These are phyloP conservation scores for Thraustochytrium striatum DNA, from an alignment of 352 stramenopile genomes.

Conservation along the genomic window DNA sequence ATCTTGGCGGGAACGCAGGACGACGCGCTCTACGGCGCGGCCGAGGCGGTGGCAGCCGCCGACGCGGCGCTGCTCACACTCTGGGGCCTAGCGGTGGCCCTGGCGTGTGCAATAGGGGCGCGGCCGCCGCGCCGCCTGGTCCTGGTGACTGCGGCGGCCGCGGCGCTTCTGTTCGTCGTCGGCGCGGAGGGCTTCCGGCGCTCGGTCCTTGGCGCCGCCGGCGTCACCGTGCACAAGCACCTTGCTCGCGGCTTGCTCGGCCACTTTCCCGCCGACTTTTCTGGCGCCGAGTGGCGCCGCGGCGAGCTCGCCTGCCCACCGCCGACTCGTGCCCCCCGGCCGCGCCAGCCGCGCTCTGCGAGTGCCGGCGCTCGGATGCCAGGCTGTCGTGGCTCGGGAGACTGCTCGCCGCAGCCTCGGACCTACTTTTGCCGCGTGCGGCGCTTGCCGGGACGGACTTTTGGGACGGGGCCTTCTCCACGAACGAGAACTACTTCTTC, in stretches of 20 bases:
- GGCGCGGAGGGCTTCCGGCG: background rate
- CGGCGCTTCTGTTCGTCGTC: background rate
- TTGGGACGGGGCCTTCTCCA: conserved; percentile 44
- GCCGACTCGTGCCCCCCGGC: background rate
- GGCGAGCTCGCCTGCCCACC: background rate
- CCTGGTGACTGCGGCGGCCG: background rate
- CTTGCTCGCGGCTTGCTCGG: background rate
- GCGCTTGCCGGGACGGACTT: conserved; percentile 25
- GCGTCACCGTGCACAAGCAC: background rate
- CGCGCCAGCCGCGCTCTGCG: background rate
- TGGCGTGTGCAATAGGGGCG: too few species aligned
- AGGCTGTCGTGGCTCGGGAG: background rate
- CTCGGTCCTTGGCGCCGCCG: background rate
- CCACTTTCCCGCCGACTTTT: conserved; percentile 1
- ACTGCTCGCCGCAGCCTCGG: background rate
- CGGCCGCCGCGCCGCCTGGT: background rate
- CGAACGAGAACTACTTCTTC: conserved; percentile 49
- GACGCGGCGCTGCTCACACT: background rate
- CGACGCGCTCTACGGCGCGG: background rate
- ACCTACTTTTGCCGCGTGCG: background rate
- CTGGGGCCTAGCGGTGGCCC: background rate
- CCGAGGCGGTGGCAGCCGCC: background rate
- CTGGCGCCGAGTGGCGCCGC: conserved; percentile 10
- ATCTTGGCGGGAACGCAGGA: conserved; percentile 38
- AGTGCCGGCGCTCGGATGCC: background rate